Evolutionary conservation across 202 grass and related monocot species (phyloP), one percentile per base, ranked within the genome.

Genomic region (Cymbopogon flexuosus): DNA sequence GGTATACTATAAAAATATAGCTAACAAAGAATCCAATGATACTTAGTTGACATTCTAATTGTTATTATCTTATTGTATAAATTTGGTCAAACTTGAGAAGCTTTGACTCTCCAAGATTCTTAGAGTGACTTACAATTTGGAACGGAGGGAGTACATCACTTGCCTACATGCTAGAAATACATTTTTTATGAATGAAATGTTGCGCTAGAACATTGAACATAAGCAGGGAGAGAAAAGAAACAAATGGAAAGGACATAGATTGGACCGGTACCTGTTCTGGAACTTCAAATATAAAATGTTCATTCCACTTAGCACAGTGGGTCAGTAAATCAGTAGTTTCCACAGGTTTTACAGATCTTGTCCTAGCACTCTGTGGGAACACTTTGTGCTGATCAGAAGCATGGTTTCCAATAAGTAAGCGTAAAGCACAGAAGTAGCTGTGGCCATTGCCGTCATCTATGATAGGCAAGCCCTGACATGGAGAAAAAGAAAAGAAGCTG

Each of bases 221-320:
- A 34, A 3, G 22, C 3, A 22, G 15, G 3, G 10, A 62, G 4
- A 47, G 0, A 51, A 21, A 63, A 39, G 5, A 15, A 10, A 42
- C 23, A 54, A 29, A 31, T 5, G 21, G 36, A 59, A 29, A 4
- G 8, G 75, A 10, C 36, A 87, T 31, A 76, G 24, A 39, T 45
- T 45, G 11, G 31, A 41, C 29, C n/a, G 23, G 43, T 78, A 86
- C 95, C 92, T 95, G 93, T 73, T 93, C 95, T 46, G 95, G 95
- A 75, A 98, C 87, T 93, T 98, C 95, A 93, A 98, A 98, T 81
- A 98, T 93, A 87, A 98, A 98, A 93, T 93, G 92, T 84, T 98
- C 95, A 51, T 98, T 95, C 95, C 95, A 98, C 72, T 88, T 88
- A 73, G 92, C 90, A 90, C 81, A 43, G 51, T 86, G 81, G 68